Percentiles rank a stretch among this genome's conserved stretches.
These are phyloP conservation scores for Aspergillus carbonarius DNA, from an alignment of 2,329 filamentous ascomycete genomes.

Conservation along the genomic window DNA sequence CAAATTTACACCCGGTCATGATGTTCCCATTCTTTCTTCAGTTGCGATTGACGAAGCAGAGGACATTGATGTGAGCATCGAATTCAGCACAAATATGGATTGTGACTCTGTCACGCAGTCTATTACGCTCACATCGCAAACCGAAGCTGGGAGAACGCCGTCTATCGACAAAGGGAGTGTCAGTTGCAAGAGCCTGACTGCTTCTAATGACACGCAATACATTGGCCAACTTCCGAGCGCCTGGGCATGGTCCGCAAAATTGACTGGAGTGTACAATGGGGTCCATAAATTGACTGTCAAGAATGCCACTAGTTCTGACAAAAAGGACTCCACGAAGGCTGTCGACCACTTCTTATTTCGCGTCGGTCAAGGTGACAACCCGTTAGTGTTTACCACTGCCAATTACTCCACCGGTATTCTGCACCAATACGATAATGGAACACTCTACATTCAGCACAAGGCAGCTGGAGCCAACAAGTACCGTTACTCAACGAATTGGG, in stretches of 20 bases:
- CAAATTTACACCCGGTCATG: slow-evolving; percentile 61
- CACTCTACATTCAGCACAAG: slow-evolving; percentile 55
- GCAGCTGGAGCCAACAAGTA: slow-evolving; percentile 63
- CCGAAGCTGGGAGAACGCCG: slow-evolving; percentile 46
- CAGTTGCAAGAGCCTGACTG: slow-evolving; percentile 44
- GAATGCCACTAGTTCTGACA: slow-evolving; percentile 50
- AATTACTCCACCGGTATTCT: slow-evolving; percentile 61
- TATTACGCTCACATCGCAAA: slow-evolving; percentile 56
- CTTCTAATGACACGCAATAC: slow-evolving; percentile 36
- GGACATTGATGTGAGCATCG: slow-evolving; percentile 52
- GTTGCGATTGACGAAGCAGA: slow-evolving; percentile 43
- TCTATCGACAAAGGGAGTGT: slow-evolving; percentile 47
- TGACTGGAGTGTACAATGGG: slow-evolving; percentile 60
- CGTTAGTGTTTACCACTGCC: slow-evolving; percentile 58
- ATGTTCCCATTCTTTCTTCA: slow-evolving; percentile 55
- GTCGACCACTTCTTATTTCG: slow-evolving; percentile 64
- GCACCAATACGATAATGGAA: slow-evolving; percentile 42
- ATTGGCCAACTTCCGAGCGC: slow-evolving; percentile 55
- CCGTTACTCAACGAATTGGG: slow-evolving; percentile 64
- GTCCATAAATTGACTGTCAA: slow-evolving; percentile 59
- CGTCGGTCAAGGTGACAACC: slow-evolving; percentile 58
- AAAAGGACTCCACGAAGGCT: slow-evolving; percentile 49
- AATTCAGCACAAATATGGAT: slow-evolving; percentile 62
- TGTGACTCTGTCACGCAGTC: slow-evolving; percentile 55
- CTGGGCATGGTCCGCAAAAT: slow-evolving; percentile 55